phyloP scores from a whole-genome alignment of 345 rosid species.

The Sonneratia caseolaris region DNA sequence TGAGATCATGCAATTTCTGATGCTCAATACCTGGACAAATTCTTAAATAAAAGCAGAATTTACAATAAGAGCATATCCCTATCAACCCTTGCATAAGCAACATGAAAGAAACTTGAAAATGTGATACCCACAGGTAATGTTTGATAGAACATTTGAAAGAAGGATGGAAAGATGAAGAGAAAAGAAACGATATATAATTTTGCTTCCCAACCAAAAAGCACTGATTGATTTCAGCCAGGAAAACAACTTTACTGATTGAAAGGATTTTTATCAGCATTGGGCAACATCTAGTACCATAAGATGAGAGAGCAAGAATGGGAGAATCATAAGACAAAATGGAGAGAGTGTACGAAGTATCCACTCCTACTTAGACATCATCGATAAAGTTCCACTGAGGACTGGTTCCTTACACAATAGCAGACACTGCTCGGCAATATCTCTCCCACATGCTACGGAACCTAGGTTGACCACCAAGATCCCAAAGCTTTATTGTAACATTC shows the following conservation, averaged over 20 bases:
- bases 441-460: slow-evolving; percentile 99
- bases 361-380: not conserved
- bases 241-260: not conserved
- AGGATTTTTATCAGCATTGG: not conserved
- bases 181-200: not conserved
- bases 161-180: not conserved
- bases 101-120: not conserved
- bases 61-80: too few relatives aligned
- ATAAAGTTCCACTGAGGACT: not conserved
- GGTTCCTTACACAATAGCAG: slow-evolving; percentile 69
- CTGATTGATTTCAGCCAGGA: not conserved
- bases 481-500: slow-evolving; percentile 90
- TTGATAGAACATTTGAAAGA: not conserved
- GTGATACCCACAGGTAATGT: not conserved
- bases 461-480: slow-evolving; percentile 99
- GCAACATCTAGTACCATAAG: not conserved
- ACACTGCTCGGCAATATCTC: slow-evolving; percentile 95
- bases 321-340: not conserved
- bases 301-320: not conserved
- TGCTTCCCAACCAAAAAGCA: not conserved
- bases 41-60: too few relatives aligned
- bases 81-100: not conserved
- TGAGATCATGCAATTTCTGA: not conserved
- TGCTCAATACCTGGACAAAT: not conserved
- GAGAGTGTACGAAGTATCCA: not conserved